Conservation (phyloP, 805 yeast species). For the Teunomyces aglyptinius region DNA sequence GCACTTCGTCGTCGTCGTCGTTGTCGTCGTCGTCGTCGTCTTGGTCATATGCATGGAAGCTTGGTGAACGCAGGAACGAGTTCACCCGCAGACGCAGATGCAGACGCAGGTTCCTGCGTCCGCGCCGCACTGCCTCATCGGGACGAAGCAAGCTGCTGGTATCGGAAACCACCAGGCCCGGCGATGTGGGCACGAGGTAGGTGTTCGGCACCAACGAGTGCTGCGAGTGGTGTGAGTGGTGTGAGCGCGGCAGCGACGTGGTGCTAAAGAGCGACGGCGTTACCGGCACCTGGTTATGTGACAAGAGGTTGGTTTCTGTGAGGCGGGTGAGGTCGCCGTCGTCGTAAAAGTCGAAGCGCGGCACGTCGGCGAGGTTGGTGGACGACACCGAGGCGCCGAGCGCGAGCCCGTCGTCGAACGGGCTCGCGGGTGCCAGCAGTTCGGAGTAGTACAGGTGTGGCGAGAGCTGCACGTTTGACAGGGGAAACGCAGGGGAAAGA, state of each 20-base stretch:
- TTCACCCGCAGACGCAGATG: slow-evolving; percentile 19
- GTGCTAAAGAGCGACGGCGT: slow-evolving; percentile 55
- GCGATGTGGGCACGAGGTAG: slow-evolving; percentile 11
- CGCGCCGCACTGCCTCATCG: slow-evolving; percentile 42
- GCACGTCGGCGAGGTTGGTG: slow-evolving; percentile 26
- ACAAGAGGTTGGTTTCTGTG: slow-evolving; percentile 17
- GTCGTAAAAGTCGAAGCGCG: slow-evolving; percentile 11
- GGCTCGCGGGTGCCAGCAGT: slow-evolving; percentile 36
- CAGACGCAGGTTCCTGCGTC: slow-evolving; percentile 36
- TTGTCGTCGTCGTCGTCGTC: slow-evolving; percentile 23
- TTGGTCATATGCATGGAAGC: slow-evolving; percentile 17
- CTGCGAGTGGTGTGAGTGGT: too few species aligned
- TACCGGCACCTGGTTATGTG: slow-evolving; percentile 13
- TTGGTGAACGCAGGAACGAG: slow-evolving; percentile 27
- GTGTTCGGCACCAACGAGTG: slow-evolving; percentile 15
- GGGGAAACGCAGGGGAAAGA: not conserved
- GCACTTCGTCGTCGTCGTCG: slow-evolving; percentile 12
- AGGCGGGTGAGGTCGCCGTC: not conserved
- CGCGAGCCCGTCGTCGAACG: slow-evolving; percentile 38
- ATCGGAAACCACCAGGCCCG: slow-evolving; percentile 1
- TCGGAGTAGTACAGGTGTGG: slow-evolving; percentile 34
- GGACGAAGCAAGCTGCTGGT: slow-evolving; percentile 24
- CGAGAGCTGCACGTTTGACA: slow-evolving; percentile 9
- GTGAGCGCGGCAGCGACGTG: slow-evolving; percentile 28
- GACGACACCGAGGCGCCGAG: slow-evolving; percentile 40